Percentiles rank a stretch among this genome's conserved stretches.
phyloP scores from a whole-genome alignment of 2,329 filamentous ascomycete genomes.

The Rhynchosporium agropyri region DNA sequence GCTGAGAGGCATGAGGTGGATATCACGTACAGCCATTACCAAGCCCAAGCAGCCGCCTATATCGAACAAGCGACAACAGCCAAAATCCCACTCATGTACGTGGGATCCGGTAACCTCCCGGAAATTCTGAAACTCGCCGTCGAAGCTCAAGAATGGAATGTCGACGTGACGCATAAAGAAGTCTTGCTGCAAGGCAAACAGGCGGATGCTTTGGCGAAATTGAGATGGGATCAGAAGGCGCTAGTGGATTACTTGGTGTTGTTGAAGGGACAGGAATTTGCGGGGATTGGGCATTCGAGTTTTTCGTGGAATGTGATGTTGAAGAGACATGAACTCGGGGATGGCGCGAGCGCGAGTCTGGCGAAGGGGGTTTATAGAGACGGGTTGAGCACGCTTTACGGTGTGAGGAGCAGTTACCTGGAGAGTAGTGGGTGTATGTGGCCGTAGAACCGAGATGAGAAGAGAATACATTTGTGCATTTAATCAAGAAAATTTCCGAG shows the following conservation, averaged over 20 bases:
- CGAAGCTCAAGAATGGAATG: slow-evolving; percentile 43
- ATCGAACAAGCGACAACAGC: slow-evolving; percentile 42
- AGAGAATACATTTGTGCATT: background rate
- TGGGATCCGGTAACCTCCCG: slow-evolving; percentile 47
- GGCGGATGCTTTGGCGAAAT: slow-evolving; percentile 33
- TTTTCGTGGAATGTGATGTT: slow-evolving; percentile 52
- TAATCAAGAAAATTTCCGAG: background rate
- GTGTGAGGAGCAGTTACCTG: slow-evolving; percentile 31
- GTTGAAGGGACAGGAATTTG: slow-evolving; percentile 47
- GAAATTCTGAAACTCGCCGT: slow-evolving; percentile 45
- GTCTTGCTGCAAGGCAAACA: slow-evolving; percentile 47
- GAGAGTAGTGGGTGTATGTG: slow-evolving; percentile 34
- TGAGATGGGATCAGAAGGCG: slow-evolving; percentile 53
- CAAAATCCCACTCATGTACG: slow-evolving; percentile 45
- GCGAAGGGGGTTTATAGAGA: slow-evolving; percentile 29
- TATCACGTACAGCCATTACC: slow-evolving; percentile 38
- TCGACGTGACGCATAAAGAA: slow-evolving; percentile 49
- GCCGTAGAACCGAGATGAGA: slow-evolving; percentile 22
- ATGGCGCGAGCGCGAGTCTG: slow-evolving; percentile 18
- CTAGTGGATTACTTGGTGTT: slow-evolving; percentile 55
- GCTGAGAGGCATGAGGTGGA: slow-evolving; percentile 40
- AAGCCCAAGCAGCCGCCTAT: slow-evolving; percentile 45
- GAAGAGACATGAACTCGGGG: slow-evolving; percentile 33
- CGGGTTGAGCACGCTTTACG: slow-evolving; percentile 34
- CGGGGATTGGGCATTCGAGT: slow-evolving; percentile 49